phyloP scores from a whole-genome alignment of 345 rosid genomes.

The Sonneratia alba region DNA sequence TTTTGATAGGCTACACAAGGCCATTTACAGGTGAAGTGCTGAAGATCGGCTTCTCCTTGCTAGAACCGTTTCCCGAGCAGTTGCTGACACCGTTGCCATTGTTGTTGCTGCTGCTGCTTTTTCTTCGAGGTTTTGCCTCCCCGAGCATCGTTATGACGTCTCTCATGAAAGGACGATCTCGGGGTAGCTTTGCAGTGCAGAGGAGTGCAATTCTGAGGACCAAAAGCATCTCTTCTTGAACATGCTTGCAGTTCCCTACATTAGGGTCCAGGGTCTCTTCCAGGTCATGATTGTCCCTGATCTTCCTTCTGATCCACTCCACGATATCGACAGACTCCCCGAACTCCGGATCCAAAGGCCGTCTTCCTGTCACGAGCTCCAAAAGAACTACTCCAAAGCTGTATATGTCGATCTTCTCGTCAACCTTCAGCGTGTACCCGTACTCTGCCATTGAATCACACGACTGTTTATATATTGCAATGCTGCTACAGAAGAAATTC shows the following conservation, averaged over 20 bases:
- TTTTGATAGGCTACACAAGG: slow-evolving; percentile 37
- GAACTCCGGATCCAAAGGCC: slow-evolving; percentile 56
- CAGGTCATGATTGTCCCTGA: slow-evolving; percentile 48
- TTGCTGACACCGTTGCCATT: slow-evolving; percentile 8
- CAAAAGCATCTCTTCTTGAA: slow-evolving; percentile 89
- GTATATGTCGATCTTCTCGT: slow-evolving; percentile 89
- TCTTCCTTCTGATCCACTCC: slow-evolving; percentile 64
- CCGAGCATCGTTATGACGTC: slow-evolving; percentile 85
- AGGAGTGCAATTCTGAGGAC: slow-evolving; percentile 78
- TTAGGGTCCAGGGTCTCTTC: slow-evolving; percentile 60
- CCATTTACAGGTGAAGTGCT: slow-evolving; percentile 72
- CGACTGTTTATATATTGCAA: background rate
- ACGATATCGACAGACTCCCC: slow-evolving; percentile 63
- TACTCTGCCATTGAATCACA: slow-evolving; percentile 41
- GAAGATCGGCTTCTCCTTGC: slow-evolving; percentile 47
- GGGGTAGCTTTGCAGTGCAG: slow-evolving; percentile 80
- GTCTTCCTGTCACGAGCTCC: slow-evolving; percentile 72
- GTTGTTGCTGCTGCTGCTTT: slow-evolving; percentile 54
- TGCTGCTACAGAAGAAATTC: background rate
- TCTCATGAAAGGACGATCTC: slow-evolving; percentile 87
- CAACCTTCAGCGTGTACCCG: slow-evolving; percentile 82
- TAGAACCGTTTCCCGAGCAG: slow-evolving; percentile 15
- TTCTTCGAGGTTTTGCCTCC: slow-evolving; percentile 87
- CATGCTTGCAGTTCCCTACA: slow-evolving; percentile 71
- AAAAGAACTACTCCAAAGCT: slow-evolving; percentile 77